Evolutionary conservation across 2,329 filamentous ascomycete species (phyloP).

Genomic region (Alternaria dauci): DNA sequence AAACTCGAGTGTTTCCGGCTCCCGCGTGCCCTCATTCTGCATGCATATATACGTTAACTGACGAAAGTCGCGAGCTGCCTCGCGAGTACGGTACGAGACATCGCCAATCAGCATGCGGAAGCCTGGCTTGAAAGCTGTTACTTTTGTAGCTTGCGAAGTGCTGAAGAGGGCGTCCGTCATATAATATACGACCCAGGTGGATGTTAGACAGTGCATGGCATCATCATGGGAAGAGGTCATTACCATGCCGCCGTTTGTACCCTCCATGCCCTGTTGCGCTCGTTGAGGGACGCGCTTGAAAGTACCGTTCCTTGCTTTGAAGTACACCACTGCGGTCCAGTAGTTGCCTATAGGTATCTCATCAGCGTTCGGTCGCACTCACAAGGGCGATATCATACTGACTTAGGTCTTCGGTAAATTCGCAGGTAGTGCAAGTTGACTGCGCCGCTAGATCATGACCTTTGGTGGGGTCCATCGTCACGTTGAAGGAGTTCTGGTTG

Average conservation of each 20-base stretch:
- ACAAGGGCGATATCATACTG: background rate
- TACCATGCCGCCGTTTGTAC: slow-evolving; percentile 52
- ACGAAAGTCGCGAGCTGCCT: slow-evolving; percentile 34
- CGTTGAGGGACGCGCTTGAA: slow-evolving; percentile 55
- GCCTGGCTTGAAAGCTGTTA: slow-evolving; percentile 54
- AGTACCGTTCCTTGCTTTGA: slow-evolving; percentile 40
- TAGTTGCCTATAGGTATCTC: slow-evolving; percentile 37
- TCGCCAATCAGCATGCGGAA: slow-evolving; percentile 59
- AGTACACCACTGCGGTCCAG: slow-evolving; percentile 45
- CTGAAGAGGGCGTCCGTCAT: slow-evolving; percentile 50
- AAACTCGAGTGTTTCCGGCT: slow-evolving; percentile 35
- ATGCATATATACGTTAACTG: slow-evolving; percentile 42
- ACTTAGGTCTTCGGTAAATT: slow-evolving; percentile 53
- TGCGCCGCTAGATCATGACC: slow-evolving; percentile 38
- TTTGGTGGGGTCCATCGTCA: slow-evolving; percentile 50
- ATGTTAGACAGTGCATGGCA: background rate
- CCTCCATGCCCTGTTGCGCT: slow-evolving; percentile 54
- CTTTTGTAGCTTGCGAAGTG: slow-evolving; percentile 44
- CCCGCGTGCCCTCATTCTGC: slow-evolving; percentile 38
- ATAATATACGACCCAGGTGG: slow-evolving; percentile 55
- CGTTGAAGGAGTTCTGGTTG: slow-evolving; percentile 56
- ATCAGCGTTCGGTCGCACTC: background rate
- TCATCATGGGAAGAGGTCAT: background rate
- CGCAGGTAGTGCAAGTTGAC: slow-evolving; percentile 55
- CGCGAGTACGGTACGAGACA: slow-evolving; percentile 33